Conservation (phyloP, 2,329 filamentous ascomycete species). For the Trichoderma sp. region DNA sequence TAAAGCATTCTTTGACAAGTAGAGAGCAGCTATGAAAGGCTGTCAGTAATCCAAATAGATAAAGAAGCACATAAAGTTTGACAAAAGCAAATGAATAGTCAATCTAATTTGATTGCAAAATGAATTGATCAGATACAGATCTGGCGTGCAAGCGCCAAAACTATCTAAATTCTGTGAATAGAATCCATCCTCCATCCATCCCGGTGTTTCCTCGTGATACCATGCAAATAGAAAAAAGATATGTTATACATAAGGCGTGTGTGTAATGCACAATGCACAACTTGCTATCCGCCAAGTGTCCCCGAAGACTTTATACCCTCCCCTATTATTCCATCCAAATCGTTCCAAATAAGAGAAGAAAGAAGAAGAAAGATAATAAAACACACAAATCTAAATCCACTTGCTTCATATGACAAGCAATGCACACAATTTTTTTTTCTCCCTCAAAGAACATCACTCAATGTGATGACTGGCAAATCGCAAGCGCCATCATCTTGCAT, state of each 20-base stretch:
- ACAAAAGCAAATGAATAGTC: not conserved
- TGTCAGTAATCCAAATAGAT: not conserved
- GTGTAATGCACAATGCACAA: conserved; percentile 18
- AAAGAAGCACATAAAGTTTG: not conserved
- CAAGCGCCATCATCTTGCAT: not conserved
- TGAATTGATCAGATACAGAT: not conserved
- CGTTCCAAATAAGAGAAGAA: not conserved
- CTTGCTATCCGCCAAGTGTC: conserved; percentile 4
- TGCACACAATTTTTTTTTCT: not conserved
- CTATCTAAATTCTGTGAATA: not conserved
- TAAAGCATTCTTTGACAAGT: not conserved
- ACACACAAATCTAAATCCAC: conserved; percentile 1
- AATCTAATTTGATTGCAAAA: not conserved
- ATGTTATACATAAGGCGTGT: conserved; percentile 15
- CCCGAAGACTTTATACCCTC: not conserved
- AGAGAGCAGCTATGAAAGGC: not conserved
- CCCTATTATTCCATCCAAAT: not conserved
- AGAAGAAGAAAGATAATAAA: not conserved
- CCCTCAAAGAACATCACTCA: not conserved
- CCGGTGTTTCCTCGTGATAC: conserved; percentile 9
- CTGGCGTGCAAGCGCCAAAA: not conserved
- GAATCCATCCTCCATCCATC: conserved; percentile 4
- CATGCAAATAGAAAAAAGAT: conserved; percentile 10
- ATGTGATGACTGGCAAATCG: not conserved
- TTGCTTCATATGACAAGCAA: not conserved